Evolutionary conservation across 2,329 filamentous ascomycete genomes (phyloP).

Genomic region (Penicillium griseofulvum): DNA sequence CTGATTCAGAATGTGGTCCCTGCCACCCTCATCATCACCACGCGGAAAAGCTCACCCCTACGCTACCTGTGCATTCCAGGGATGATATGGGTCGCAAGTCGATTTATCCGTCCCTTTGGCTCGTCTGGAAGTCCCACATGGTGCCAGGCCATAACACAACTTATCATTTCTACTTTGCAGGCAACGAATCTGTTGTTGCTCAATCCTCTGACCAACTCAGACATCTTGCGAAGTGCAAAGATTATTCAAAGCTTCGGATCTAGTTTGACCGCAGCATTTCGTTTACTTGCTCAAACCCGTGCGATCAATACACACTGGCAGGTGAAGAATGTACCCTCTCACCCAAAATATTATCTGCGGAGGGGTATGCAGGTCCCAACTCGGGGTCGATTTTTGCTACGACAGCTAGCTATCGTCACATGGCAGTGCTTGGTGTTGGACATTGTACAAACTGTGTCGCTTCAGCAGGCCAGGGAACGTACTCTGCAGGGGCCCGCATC

Average conservation of each 20-base stretch:
- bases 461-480: background rate
- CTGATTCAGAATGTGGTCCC: constrained; percentile 3
- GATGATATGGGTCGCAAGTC: constrained; percentile 8
- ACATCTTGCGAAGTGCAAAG: background rate
- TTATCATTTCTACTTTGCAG: constrained; percentile 5
- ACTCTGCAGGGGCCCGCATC: background rate
- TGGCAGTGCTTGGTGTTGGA: constrained; percentile 15
- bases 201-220: constrained; percentile 3
- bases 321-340: constrained; percentile 7
- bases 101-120: constrained; percentile 10
- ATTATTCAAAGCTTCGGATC: background rate
- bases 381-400: constrained; percentile 3
- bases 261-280: background rate
- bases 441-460: constrained; percentile 1
- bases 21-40: constrained; percentile 1
- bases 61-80: constrained; percentile 6
- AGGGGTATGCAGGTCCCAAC: background rate
- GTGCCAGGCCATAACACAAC: constrained; percentile 8
- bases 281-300: background rate
- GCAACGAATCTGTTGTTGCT: constrained; percentile 8
- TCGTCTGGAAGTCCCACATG: constrained; percentile 7
- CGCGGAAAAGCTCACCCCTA: constrained; percentile 7
- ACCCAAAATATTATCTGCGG: constrained; percentile 5
- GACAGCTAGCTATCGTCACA: constrained; percentile 2
- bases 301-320: constrained; percentile 11